These are phyloP conservation scores for Lactarius tabidus DNA, from an alignment of 768 basidiomycete genomes.

Conservation along the genomic window DNA sequence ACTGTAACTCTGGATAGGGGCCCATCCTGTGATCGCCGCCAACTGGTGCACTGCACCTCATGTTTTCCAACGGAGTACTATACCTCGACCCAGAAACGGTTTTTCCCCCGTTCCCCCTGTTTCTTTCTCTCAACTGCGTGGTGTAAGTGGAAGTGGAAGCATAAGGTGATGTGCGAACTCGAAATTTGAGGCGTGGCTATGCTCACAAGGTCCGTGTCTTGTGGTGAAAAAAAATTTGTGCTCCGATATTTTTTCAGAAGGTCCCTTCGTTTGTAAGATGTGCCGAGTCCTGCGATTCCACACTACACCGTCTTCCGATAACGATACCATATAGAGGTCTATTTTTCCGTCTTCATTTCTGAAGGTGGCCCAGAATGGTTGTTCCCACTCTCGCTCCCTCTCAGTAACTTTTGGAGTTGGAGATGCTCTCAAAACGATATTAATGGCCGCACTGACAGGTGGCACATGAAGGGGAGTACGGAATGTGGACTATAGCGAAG, in stretches of 20 bases:
- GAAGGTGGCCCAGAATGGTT: background rate
- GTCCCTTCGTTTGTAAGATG: background rate
- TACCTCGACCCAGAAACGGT: background rate
- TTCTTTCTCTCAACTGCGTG: background rate
- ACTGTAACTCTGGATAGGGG: background rate
- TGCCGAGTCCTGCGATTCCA: background rate
- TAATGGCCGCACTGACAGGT: background rate
- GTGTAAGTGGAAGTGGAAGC: background rate
- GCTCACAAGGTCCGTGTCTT: background rate
- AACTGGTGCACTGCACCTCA: background rate
- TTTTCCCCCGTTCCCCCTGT: background rate
- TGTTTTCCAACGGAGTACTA: background rate
- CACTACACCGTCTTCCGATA: background rate
- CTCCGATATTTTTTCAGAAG: background rate
- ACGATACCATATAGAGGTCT: background rate
- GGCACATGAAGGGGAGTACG: background rate
- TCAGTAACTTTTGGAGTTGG: background rate
- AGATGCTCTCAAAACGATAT: background rate
- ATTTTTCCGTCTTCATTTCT: background rate
- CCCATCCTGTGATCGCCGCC: background rate
- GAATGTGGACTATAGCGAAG: background rate
- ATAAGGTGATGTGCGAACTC: background rate
- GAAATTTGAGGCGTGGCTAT: background rate
- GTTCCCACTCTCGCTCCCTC: background rate
- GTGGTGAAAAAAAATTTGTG: background rate